phyloP scores from a whole-genome alignment of 2,329 filamentous ascomycete genomes.

The Parastagonospora nodorum region DNA sequence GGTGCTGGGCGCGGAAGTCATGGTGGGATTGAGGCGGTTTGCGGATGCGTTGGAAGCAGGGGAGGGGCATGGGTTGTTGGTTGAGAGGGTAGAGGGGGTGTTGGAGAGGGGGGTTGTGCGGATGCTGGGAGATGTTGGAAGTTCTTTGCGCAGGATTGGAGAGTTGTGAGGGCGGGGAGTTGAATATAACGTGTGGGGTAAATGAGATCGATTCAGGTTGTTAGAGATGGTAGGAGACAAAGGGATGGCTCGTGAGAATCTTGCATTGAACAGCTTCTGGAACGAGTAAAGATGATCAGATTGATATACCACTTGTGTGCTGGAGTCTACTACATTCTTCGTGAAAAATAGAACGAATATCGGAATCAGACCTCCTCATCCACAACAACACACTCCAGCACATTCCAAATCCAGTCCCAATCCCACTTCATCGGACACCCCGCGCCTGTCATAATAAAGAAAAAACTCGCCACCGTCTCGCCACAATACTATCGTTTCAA shows the following conservation, averaged over 20 bases:
- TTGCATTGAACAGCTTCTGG: not conserved
- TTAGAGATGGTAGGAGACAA: not conserved
- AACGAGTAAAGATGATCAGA: too few relatives aligned
- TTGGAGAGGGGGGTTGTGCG: constrained; percentile 26
- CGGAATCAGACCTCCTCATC: too few relatives aligned
- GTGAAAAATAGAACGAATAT: too few relatives aligned
- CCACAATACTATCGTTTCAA: constrained; percentile 15
- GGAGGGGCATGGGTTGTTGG: constrained; percentile 45
- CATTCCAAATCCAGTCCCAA: too few relatives aligned
- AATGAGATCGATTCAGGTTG: not conserved
- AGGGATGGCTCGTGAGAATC: not conserved
- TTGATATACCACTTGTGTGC: too few relatives aligned
- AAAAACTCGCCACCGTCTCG: not conserved
- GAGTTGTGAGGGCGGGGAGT: not conserved
- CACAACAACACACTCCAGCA: too few relatives aligned
- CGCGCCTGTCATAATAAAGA: too few relatives aligned
- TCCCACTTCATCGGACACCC: not conserved
- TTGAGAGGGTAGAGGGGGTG: constrained; percentile 42
- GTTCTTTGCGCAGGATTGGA: constrained; percentile 1
- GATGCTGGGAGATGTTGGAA: constrained; percentile 10
- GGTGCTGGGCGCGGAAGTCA: constrained; percentile 38
- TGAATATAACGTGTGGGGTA: not conserved
- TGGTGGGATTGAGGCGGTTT: constrained; percentile 33
- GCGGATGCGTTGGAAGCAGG: constrained; percentile 19
- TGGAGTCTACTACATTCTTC: too few relatives aligned